phyloP scores from a whole-genome alignment of 2,329 filamentous ascomycete species.

The Sphaceloma murrayae region DNA sequence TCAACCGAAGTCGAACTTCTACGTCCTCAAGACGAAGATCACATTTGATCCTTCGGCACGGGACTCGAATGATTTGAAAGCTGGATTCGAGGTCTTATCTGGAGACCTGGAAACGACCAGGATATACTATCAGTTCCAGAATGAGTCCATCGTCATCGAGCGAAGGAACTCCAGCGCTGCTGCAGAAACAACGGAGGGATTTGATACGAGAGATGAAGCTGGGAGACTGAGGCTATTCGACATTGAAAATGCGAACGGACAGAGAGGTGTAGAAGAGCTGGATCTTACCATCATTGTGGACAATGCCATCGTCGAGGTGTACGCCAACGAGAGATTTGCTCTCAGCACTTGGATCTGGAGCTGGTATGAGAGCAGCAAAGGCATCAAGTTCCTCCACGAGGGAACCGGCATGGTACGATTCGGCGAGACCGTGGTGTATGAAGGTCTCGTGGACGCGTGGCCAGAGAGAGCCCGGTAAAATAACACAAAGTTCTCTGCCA shows the following conservation, averaged over 20 bases:
- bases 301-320: conserved; percentile 30
- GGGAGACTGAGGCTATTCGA: conserved; percentile 36
- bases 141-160: conserved; percentile 36
- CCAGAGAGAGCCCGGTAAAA: conserved; percentile 21
- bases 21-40: conserved; percentile 31
- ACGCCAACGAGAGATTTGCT: conserved; percentile 36
- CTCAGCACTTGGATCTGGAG: conserved; percentile 37
- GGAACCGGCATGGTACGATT: conserved; percentile 29
- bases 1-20: conserved; percentile 34
- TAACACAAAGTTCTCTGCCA: background rate
- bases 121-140: conserved; percentile 39
- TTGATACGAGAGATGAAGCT: conserved; percentile 31
- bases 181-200: conserved; percentile 32
- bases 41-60: conserved; percentile 32
- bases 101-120: conserved; percentile 34
- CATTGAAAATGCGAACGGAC: conserved; percentile 19
- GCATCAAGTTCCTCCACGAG: conserved; percentile 31
- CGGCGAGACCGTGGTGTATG: conserved; percentile 29
- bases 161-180: conserved; percentile 36
- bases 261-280: conserved; percentile 19
- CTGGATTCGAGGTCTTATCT: conserved; percentile 35
- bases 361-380: conserved; percentile 31
- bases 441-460: conserved; percentile 34
- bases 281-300: conserved; percentile 36
- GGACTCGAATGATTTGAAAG: conserved; percentile 28